Percentiles rank a stretch among this genome's conserved stretches.
These are phyloP conservation scores for Phellinidium pouzarii DNA, from an alignment of 1,284 basidiomycete species.

Conservation along the genomic window DNA sequence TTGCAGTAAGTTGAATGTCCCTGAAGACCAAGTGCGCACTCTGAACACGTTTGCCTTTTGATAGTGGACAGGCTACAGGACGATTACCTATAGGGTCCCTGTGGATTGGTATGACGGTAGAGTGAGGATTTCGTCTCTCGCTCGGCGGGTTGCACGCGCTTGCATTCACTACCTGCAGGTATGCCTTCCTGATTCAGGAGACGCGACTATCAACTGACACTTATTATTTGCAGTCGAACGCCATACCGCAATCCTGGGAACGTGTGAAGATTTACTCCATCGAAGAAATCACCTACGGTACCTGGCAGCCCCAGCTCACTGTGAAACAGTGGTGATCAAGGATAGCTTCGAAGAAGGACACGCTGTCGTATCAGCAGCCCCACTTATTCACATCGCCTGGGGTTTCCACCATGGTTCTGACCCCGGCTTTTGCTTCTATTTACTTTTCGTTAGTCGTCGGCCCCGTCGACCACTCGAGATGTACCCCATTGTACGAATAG, in stretches of 20 bases:
- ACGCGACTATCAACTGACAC: constrained; percentile 19
- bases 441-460: too few species aligned
- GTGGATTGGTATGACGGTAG: constrained; percentile 60
- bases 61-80: constrained; percentile 61
- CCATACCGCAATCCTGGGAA: constrained; percentile 60
- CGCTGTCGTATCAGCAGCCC: not conserved
- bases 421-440: too few species aligned
- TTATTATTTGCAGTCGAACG: constrained; percentile 41
- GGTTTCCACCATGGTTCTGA: too few species aligned
- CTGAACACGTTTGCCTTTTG: not conserved
- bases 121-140: constrained; percentile 58
- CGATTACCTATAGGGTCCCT: constrained; percentile 70
- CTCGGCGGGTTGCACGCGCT: constrained; percentile 60
- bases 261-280: constrained; percentile 64
- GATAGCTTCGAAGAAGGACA: not conserved
- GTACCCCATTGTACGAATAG: too few species aligned
- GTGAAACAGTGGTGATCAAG: constrained; percentile 12
- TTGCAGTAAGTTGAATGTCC: constrained; percentile 43
- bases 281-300: constrained; percentile 60
- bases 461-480: too few species aligned
- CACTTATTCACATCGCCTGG: not conserved
- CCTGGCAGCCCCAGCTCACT: constrained; percentile 55
- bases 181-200: constrained; percentile 14
- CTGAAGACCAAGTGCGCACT: not conserved
- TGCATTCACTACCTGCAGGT: constrained; percentile 72